These are phyloP conservation scores for Saturnispora serradocipensis DNA, from an alignment of 805 yeast species.

Conservation along the genomic window DNA sequence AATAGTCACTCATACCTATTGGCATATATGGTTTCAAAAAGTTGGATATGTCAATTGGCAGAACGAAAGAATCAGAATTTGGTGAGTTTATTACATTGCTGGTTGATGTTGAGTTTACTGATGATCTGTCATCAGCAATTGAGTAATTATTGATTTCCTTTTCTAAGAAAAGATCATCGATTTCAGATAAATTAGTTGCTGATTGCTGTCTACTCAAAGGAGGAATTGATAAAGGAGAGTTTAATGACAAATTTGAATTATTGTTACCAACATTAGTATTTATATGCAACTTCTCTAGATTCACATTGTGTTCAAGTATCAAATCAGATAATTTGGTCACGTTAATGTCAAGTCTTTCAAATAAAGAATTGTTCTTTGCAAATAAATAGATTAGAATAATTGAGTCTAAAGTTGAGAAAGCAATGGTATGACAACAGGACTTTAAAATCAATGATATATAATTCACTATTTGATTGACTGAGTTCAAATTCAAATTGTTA, in stretches of 20 bases:
- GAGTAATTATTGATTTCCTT: slow-evolving; percentile 6
- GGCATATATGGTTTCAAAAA: slow-evolving; percentile 40
- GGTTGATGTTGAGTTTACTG: background rate
- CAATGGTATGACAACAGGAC: slow-evolving; percentile 42
- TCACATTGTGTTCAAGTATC: slow-evolving; percentile 14
- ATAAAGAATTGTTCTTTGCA: slow-evolving; percentile 32
- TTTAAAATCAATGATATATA: slow-evolving; percentile 50
- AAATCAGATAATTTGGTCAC: slow-evolving; percentile 24
- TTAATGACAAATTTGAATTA: background rate
- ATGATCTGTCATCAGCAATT: slow-evolving; percentile 2
- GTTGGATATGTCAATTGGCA: slow-evolving; percentile 28
- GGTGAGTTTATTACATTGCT: background rate
- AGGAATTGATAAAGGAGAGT: background rate
- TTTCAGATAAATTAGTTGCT: slow-evolving; percentile 8
- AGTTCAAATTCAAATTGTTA: background rate
- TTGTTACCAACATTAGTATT: background rate
- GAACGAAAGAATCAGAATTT: background rate
- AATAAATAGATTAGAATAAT: slow-evolving; percentile 46
- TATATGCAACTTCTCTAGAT: slow-evolving; percentile 5
- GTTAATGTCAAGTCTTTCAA: slow-evolving; percentile 29
- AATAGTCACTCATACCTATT: slow-evolving; percentile 50
- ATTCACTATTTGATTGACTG: slow-evolving; percentile 28
- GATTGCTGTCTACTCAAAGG: slow-evolving; percentile 11
- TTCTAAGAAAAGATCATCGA: slow-evolving; percentile 9
- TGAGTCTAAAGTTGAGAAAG: slow-evolving; percentile 43